Conservation (phyloP, 2,329 filamentous ascomycete species). For the Cytospora piceae region DNA sequence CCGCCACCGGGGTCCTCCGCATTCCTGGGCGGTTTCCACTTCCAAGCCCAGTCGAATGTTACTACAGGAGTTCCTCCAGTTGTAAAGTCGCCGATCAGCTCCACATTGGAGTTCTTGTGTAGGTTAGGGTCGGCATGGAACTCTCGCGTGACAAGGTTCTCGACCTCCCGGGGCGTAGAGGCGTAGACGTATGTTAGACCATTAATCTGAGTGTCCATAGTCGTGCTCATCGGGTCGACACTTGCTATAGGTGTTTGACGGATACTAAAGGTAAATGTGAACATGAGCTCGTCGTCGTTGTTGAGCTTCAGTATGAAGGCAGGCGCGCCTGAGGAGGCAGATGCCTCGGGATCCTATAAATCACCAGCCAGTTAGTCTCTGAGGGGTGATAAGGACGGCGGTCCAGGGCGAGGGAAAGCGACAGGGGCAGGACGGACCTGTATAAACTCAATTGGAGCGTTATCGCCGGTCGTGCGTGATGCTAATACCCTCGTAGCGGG, state of each 20-base stretch:
- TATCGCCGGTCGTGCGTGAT: conserved; percentile 73
- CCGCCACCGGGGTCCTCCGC: conserved; percentile 84
- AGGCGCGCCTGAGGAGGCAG: conserved; percentile 55
- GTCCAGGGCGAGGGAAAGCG: neutral
- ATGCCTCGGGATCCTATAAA: conserved; percentile 74
- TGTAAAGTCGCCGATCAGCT: conserved; percentile 88
- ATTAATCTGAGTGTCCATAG: conserved; percentile 76
- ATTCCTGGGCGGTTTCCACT: conserved; percentile 87
- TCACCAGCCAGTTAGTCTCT: conserved; percentile 20
- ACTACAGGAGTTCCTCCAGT: conserved; percentile 84
- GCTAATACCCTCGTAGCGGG: conserved; percentile 79
- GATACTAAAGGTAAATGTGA: conserved; percentile 90
- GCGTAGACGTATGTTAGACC: conserved; percentile 93
- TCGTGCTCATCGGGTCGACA: conserved; percentile 53
- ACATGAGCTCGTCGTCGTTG: conserved; percentile 90
- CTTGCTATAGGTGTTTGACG: conserved; percentile 43
- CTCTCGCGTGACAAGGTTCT: conserved; percentile 91
- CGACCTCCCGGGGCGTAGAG: conserved; percentile 82
- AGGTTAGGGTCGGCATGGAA: conserved; percentile 97
- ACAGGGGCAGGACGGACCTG: conserved; percentile 62
- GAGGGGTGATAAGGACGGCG: neutral
- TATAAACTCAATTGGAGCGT: conserved; percentile 81
- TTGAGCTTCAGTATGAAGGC: conserved; percentile 83
- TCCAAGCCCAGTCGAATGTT: conserved; percentile 95
- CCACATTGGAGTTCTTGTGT: conserved; percentile 95